Evolutionary conservation across 306 rosid species (phyloP), one percentile per base, ranked within the genome.

Genomic region (Parietaria judaica): DNA sequence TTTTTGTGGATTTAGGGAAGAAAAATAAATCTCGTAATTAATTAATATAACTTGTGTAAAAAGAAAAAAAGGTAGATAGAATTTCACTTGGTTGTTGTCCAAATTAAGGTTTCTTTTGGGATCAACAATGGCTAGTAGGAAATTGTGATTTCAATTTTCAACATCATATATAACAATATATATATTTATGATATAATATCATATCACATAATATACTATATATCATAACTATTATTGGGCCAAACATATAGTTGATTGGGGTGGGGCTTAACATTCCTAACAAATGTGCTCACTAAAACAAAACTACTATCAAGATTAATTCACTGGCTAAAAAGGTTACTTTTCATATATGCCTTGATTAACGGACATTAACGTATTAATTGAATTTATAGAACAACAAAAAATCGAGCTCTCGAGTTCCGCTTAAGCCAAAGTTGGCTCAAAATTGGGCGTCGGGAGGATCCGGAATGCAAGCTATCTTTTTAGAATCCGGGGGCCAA

Each of bases 401-500:
- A 58, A 78, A 69, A 75, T 63, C 49, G 17, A 53, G 60, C 31
- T 49, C 78, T 41, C 63, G 71, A 69, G 45, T 41, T 5, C 45
- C 45, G 45, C 31, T 23, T 51, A 75, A 72, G 69, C 49, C 81
- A 14, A 79, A 66, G 52, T 31, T 14, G 6, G 68, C 15, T 5
- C 58, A 68, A 9, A 75, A 59, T 38, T 60, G 79, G 76, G 67
- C 74, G 14, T 52, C 72, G 1, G 81, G 79, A 47, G 91, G 97
- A 38, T 70, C 67, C 43, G 96, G 95, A 74, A 85, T 90, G 95
- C 86, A 80, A 76, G 96, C 84, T 8, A 61, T 87, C 16, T 90
- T 90, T 72, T 65, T 90, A 43, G 91, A 74, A 64, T 78, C 84
- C 5, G 58, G 83, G 5, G 58, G 67, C 60, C 70, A 67, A 56